Evolutionary conservation across 225 moss, liverwort and hornwort genomes (phyloP).

Genomic region (Rhytidiadelphus loreus): DNA sequence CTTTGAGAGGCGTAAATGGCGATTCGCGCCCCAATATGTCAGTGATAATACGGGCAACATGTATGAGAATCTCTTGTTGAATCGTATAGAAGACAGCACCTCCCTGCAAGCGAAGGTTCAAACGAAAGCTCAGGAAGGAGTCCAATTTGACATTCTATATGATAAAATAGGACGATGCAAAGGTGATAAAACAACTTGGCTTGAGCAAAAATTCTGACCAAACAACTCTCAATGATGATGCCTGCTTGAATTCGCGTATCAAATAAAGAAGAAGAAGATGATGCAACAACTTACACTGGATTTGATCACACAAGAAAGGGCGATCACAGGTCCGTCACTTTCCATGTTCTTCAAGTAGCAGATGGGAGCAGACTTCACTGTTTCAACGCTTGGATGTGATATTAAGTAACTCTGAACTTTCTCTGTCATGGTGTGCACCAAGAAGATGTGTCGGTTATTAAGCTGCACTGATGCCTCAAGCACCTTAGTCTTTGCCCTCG

Average conservation of each 20-base stretch:
- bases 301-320: conserved; percentile 30
- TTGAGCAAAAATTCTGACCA: background rate
- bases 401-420: conserved; percentile 22
- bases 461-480: conserved; percentile 61
- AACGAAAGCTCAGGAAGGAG: background rate
- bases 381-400: conserved; percentile 50
- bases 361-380: conserved; percentile 17
- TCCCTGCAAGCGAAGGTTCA: conserved; percentile 27
- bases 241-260: background rate
- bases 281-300: conserved; percentile 21
- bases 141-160: background rate
- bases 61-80: conserved; percentile 63
- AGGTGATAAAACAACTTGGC: background rate
- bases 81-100: conserved; percentile 31
- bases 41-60: conserved; percentile 43
- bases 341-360: conserved; percentile 61
- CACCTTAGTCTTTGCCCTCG: conserved; percentile 47
- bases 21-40: conserved; percentile 18
- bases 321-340: conserved; percentile 22
- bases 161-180: background rate
- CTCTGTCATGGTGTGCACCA: conserved; percentile 41
- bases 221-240: background rate
- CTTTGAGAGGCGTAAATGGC: conserved; percentile 16
- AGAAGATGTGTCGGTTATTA: conserved; percentile 55
- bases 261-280: background rate